Percentiles rank a stretch among this genome's conserved stretches.
These are phyloP conservation scores for Mycena venus DNA, from an alignment of 768 basidiomycete species.

Conservation along the genomic window DNA sequence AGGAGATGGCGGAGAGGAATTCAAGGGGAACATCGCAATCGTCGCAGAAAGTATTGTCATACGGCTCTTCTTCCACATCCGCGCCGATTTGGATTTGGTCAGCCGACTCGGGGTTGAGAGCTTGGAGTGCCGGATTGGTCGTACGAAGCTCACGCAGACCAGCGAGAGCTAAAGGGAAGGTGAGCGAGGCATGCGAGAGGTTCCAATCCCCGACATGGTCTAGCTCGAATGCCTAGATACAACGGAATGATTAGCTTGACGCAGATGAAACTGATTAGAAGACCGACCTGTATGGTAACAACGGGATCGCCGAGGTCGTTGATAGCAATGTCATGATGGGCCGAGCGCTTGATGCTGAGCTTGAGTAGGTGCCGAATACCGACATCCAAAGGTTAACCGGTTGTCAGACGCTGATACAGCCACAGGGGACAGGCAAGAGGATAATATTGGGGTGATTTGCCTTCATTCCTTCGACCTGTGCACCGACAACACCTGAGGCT, in stretches of 20 bases:
- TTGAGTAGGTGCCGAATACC: slow-evolving; percentile 34
- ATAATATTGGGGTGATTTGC: slow-evolving; percentile 39
- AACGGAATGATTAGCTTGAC: not conserved
- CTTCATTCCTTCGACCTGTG: slow-evolving; percentile 44
- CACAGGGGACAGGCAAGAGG: slow-evolving; percentile 36
- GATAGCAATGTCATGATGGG: slow-evolving; percentile 15
- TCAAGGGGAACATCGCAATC: slow-evolving; percentile 27
- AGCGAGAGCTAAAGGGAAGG: not conserved
- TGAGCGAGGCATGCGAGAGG: slow-evolving; percentile 4
- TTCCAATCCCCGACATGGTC: slow-evolving; percentile 1
- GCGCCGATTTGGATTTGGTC: not conserved
- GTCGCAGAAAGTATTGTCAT: too few species aligned
- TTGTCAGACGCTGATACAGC: slow-evolving; percentile 40
- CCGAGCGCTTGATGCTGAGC: too few species aligned
- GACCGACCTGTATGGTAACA: not conserved
- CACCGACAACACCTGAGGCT: slow-evolving; percentile 41
- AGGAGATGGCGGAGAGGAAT: not conserved
- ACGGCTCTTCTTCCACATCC: too few species aligned
- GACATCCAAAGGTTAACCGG: slow-evolving; percentile 35
- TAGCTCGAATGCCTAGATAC: slow-evolving; percentile 15
- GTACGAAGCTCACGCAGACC: not conserved
- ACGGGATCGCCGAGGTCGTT: not conserved
- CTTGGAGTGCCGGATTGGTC: not conserved
- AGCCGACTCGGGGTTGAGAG: not conserved
- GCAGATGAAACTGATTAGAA: not conserved